Base-by-base conservation (phyloP, 2,329 filamentous ascomycete genomes). In the Aureobasidium vineae region DNA sequence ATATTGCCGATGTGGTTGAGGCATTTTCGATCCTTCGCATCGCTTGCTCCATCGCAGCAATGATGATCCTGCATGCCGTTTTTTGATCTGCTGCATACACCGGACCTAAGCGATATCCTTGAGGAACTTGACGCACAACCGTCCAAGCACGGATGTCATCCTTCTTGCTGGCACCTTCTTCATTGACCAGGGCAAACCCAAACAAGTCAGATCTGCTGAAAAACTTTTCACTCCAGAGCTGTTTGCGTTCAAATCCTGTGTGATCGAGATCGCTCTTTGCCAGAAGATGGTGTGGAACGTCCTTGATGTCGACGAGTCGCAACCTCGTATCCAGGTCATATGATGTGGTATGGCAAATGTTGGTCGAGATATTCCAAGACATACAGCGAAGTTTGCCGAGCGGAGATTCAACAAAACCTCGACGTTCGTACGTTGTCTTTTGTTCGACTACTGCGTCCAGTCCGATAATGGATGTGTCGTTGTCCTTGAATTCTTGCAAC, bases 381-480 rank as follows among this genome's bases (percentile, higher is more conserved):
- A 77, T 73, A 54, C 75, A 59, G 38, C 54, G 54, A 59, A 59
- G 23, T 21, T 59, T 59, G 38, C 54, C 77, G 7, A 70, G 67
- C 21, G 66, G 63, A 11, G 60, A 68, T 23, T 73, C 69, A 8
- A 72, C 70, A 65, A 78, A 79, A 0, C 75, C 73, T 15, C 77
- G 68, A 4, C 76, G 71, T 53, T 70, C 67, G 66, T 79, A 78
- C 8, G 75, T 78, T 10, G 66, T 56, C n/a, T 73, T 71, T 66
- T 79, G 77, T 68, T 74, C 72, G n/a, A 69, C 65, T 8, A 79
- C 77, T 33, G 72, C 75, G 70, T 79, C 77, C 6, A 79, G 69
- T 11, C 77, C 77, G 41, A 77, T 71, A 26, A 71, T 61, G 2
- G 67, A 65, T 1, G 70, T 73, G 8, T 70, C 69, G 15, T 65